These are phyloP conservation scores for Choricystis sp. DNA, from an alignment of 139 green algal species.

Conservation along the genomic window DNA sequence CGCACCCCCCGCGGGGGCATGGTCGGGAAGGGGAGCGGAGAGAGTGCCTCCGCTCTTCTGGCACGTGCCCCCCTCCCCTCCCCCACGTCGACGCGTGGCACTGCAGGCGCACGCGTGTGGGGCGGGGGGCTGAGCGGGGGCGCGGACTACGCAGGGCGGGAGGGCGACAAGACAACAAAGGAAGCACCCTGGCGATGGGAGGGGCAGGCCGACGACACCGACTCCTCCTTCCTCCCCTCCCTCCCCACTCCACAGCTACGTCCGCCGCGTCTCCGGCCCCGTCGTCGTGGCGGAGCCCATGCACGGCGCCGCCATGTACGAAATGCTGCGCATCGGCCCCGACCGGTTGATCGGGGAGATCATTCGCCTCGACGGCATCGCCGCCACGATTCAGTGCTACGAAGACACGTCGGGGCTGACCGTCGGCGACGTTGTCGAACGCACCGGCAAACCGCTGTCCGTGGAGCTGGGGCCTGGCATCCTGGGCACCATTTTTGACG, in stretches of 20 bases:
- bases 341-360: slow-evolving; percentile 97
- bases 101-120: no score
- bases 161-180: no score
- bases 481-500: slow-evolving; percentile 96
- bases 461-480: slow-evolving; percentile 94
- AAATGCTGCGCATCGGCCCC: slow-evolving; percentile 89
- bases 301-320: slow-evolving; percentile 92
- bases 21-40: no score
- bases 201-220: background rate
- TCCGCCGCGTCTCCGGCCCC: slow-evolving; percentile 88
- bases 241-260: slow-evolving; percentile 20
- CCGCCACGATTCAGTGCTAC: slow-evolving; percentile 96
- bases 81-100: no score
- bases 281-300: slow-evolving; percentile 94
- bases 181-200: no score
- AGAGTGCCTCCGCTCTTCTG: no score
- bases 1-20: no score
- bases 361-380: slow-evolving; percentile 94
- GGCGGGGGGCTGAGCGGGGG: no score
- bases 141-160: no score
- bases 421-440: slow-evolving; percentile 73
- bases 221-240: background rate
- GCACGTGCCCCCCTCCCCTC: no score
- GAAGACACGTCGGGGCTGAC: slow-evolving; percentile 94
- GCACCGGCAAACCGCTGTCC: slow-evolving; percentile 87